phyloP scores from a whole-genome alignment of 164 flowering plant genomes.

The Aristolochia contorta region DNA sequence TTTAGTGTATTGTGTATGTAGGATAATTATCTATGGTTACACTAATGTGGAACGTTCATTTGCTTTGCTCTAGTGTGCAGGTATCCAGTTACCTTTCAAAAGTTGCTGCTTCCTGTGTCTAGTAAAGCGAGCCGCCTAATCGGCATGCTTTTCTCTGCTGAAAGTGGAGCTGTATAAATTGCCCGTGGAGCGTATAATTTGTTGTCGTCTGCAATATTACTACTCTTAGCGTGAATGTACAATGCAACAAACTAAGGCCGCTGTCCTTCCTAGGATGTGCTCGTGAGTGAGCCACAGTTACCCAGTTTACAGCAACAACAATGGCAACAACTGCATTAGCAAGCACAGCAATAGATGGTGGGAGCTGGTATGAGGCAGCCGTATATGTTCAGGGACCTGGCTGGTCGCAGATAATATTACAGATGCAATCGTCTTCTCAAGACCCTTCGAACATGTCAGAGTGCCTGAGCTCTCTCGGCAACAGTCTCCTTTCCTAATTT shows the following conservation, averaged over 20 bases:
- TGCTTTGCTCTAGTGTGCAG: conserved; percentile 63
- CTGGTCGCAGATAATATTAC: conserved; percentile 58
- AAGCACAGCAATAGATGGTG: conserved; percentile 31
- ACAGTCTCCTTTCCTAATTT: too few species aligned
- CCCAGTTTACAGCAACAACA: conserved; percentile 28
- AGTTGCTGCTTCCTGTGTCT: conserved; percentile 84
- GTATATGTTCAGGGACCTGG: conserved; percentile 60
- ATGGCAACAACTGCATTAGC: conserved; percentile 19
- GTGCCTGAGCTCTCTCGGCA: too few species aligned
- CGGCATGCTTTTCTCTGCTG: conserved; percentile 99
- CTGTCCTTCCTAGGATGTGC: conserved; percentile 58
- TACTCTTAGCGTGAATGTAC: too few species aligned
- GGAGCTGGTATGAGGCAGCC: conserved; percentile 51
- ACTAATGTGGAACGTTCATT: too few species aligned
- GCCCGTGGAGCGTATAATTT: too few species aligned
- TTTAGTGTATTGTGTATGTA: too few species aligned
- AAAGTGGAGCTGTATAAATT: too few species aligned
- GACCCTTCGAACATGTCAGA: conserved; percentile 65
- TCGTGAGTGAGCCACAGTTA: conserved; percentile 85
- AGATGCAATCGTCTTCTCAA: conserved; percentile 63
- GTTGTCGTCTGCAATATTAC: too few species aligned
- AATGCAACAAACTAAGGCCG: too few species aligned
- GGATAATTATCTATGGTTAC: too few species aligned
- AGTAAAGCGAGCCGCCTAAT: conserved; percentile 94
- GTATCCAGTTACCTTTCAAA: conserved; percentile 88